Evolutionary conservation across 352 stramenopile genomes (phyloP), one percentile per base, ranked within the genome.

Genomic region (Lagenidium sp.): DNA sequence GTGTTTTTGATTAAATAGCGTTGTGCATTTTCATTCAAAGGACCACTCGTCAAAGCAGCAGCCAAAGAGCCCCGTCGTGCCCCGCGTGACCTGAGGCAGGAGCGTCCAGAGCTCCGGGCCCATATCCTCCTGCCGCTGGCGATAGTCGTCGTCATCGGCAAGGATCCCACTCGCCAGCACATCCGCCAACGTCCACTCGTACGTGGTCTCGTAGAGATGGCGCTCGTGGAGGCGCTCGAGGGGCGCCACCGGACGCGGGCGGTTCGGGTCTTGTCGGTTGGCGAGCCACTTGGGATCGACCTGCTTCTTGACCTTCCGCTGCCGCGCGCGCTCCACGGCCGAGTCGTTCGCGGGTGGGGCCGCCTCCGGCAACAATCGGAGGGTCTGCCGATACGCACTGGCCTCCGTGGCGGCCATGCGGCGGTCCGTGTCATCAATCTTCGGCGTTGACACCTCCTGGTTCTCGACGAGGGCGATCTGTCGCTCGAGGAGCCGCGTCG

Each of bases 241-340:
- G 25, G 69, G 61, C 12, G 46, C 50, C 3, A 55, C 59, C 0
- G 75, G 75, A 1, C 71, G 71, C n/a, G n/a, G n/a, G 34, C 82
- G 81, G 4, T 59, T 48, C 12, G 57, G 54, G 31, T 87, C 71
- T 15, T 67, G 59, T n/a, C 72, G 68, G 22, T 50, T 49, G 25
- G 77, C 55, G 22, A 85, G 45, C 75, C 75, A 87, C 50, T 65
- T 65, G 23, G 71, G 43, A 46, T 83, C 59, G 8, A 87, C 56
- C 37, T 87, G 75, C 43, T 87, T 87, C 45, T 45, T 55, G 21
- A 87, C 71, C 51, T 78, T 82, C 30, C 71, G 65, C 42, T 63
- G 41, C 11, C 69, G 74, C 10, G 71, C 71, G 20, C 67, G 65
- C 13, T 60, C 54, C 23, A 87, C 50, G 6, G 53, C 53, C 16